A percentile compares a stretch with the other conserved stretches of the same genome.
Evolutionary conservation across 163 green algal genomes (phyloP).

Genomic region (Prototheca cutis): DNA sequence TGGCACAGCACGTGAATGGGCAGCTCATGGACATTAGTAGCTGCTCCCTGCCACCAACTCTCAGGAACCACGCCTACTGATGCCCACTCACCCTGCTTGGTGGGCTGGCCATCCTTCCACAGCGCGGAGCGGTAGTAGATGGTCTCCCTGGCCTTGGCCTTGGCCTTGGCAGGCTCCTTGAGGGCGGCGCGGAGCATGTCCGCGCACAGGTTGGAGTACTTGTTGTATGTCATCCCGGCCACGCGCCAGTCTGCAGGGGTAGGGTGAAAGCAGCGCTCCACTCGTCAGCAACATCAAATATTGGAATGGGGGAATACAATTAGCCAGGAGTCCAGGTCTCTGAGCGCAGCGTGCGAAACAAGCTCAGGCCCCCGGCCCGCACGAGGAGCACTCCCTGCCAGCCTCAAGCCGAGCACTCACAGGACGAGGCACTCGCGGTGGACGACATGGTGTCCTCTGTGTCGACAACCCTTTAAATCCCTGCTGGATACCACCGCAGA

Average conservation of each 20-base stretch:
- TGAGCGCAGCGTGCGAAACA: background rate
- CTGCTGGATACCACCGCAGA: too few relatives aligned
- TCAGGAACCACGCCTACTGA: too few relatives aligned
- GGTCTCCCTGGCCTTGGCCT: constrained; percentile 57
- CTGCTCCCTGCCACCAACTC: too few relatives aligned
- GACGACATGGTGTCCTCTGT: constrained; percentile 47
- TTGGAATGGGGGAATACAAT: too few relatives aligned
- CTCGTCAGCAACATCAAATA: too few relatives aligned
- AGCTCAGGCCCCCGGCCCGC: too few relatives aligned
- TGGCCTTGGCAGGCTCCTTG: constrained; percentile 76
- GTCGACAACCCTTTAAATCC: too few relatives aligned
- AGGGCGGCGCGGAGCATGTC: constrained; percentile 79
- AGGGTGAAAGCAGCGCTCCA: too few relatives aligned
- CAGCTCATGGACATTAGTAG: background rate
- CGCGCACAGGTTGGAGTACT: constrained; percentile 78
- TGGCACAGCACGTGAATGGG: too few relatives aligned
- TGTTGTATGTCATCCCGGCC: constrained; percentile 82
- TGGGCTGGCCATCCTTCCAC: constrained; percentile 67
- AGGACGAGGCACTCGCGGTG: constrained; percentile 50
- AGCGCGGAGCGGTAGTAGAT: constrained; percentile 65
- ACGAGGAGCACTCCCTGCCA: too few relatives aligned
- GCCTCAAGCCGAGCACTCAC: constrained; percentile 12
- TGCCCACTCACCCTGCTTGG: constrained; percentile 45
- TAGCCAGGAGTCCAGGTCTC: too few relatives aligned
- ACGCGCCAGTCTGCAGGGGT: constrained; percentile 31